Base-by-base conservation (phyloP, 495 filamentous ascomycete genomes). In the Xylaria bambusicola region DNA sequence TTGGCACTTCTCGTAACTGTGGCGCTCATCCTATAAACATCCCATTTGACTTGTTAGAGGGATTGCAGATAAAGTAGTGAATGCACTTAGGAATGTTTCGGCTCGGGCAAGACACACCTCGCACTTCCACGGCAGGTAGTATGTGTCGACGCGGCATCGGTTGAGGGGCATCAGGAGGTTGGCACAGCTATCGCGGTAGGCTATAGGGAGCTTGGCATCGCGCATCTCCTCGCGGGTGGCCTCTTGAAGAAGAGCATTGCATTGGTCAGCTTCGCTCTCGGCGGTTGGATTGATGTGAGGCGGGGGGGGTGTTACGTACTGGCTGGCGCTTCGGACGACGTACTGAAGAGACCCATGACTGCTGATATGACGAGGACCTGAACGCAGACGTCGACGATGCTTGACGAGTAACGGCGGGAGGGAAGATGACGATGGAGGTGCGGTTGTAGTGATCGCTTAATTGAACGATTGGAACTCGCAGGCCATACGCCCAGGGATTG, bases 1-100 rank as follows among this genome's bases (percentile, higher is more conserved):
- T 68, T 98, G 94, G 86, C 94, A 98, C 74, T 97, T 98, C 71
- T 98, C 94, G 79, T 98, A 98, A 68, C 83, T 86, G 76, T 98
- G 94, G 81, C 94, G 82, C 81, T 98, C 94, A 70, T 89, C 83
- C 94, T 97, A 66, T 52, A 57, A 6, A 48, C 5, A 8, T n/a
- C n/a, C n/a, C n/a, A n/a, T n/a, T n/a, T n/a, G n/a, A n/a, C n/a
- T n/a, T n/a, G n/a, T n/a, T n/a, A n/a, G n/a, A n/a, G n/a, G n/a
- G n/a, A n/a, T n/a, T n/a, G n/a, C n/a, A n/a, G n/a, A n/a, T n/a
- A n/a, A n/a, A n/a, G n/a, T n/a, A n/a, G n/a, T n/a, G n/a, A n/a
- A n/a, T n/a, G n/a, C n/a, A n/a, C n/a, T n/a, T n/a, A n/a, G n/a
- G n/a, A n/a, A n/a, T n/a, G n/a, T n/a, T n/a, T n/a, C n/a, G n/a